Evolutionary conservation across 164 flowering plant species (phyloP).

Genomic region (Stephania cephalantha): DNA sequence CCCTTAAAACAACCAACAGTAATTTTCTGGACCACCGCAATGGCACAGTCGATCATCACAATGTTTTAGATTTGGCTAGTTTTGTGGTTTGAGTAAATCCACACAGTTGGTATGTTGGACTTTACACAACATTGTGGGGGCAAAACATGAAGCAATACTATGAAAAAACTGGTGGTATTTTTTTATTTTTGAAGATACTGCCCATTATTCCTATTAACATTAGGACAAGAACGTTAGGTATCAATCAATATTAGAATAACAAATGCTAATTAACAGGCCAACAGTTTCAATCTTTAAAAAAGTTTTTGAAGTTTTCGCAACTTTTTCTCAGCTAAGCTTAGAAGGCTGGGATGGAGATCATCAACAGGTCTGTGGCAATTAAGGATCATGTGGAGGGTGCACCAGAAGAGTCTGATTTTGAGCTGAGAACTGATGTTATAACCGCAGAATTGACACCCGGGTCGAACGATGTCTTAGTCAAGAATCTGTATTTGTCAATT

Average conservation of each 20-base stretch:
- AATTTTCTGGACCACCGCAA: too few relatives aligned
- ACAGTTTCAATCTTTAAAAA: not conserved
- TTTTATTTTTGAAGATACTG: not conserved
- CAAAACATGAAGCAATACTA: too few relatives aligned
- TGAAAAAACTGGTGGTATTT: too few relatives aligned
- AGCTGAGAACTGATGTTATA: constrained; percentile 26
- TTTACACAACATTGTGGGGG: not conserved
- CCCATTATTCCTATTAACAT: not conserved
- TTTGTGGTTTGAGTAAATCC: not conserved
- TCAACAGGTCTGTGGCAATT: constrained; percentile 38
- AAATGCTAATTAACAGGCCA: too few relatives aligned
- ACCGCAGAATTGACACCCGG: constrained; percentile 20
- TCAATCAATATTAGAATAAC: too few relatives aligned
- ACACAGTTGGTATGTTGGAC: too few relatives aligned
- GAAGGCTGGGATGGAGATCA: constrained; percentile 35
- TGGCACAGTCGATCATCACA: too few relatives aligned
- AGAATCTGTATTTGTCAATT: constrained; percentile 55
- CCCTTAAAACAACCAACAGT: too few relatives aligned
- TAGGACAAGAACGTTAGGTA: not conserved
- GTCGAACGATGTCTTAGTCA: constrained; percentile 38
- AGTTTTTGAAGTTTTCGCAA: not conserved
- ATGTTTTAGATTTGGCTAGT: too few relatives aligned
- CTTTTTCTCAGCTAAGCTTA: not conserved
- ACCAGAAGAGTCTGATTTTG: constrained; percentile 55
- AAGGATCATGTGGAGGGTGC: constrained; percentile 36